Evolutionary conservation across 164 flowering plant genomes (phyloP).

Genomic region (Aristolochia fimbriata): DNA sequence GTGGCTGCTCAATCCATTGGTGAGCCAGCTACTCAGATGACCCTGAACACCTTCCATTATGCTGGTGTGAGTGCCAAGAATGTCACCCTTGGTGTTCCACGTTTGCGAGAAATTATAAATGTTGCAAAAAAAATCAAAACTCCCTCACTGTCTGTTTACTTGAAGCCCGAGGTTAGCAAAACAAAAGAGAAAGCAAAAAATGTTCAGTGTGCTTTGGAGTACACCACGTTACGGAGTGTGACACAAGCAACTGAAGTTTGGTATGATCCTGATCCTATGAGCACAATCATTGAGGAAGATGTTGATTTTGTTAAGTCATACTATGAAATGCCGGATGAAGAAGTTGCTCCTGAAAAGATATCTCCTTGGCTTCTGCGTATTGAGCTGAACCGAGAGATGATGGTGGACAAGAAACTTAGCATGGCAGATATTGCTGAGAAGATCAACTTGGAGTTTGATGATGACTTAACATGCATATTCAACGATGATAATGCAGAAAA

Average conservation of each 20-base stretch:
- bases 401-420: slow-evolving; percentile 97
- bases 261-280: slow-evolving; percentile 99
- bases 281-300: slow-evolving; percentile 92
- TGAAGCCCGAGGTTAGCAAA: slow-evolving; percentile 68
- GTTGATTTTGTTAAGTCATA: slow-evolving; percentile 91
- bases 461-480: slow-evolving; percentile 87
- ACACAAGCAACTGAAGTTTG: slow-evolving; percentile 99
- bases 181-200: slow-evolving; percentile 90
- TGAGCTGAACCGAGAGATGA: slow-evolving; percentile 97
- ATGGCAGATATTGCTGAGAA: slow-evolving; percentile 98
- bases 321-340: slow-evolving; percentile 99
- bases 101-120: slow-evolving; percentile 94
- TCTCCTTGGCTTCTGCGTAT: slow-evolving; percentile 98
- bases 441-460: slow-evolving; percentile 90
- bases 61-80: slow-evolving; percentile 99
- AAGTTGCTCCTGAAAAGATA: slow-evolving; percentile 82
- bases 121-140: slow-evolving; percentile 98
- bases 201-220: slow-evolving; percentile 95
- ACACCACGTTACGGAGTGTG: slow-evolving; percentile 91
- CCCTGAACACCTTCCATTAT: slow-evolving; percentile 93
- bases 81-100: slow-evolving; percentile 96
- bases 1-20: slow-evolving; percentile 99
- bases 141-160: slow-evolving; percentile 87
- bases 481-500: slow-evolving; percentile 99
- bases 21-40: slow-evolving; percentile 99